Percentiles rank a stretch among this genome's conserved stretches.
Evolutionary conservation across 768 basidiomycete species (phyloP).

Genomic region (Solioccasus polychromus): DNA sequence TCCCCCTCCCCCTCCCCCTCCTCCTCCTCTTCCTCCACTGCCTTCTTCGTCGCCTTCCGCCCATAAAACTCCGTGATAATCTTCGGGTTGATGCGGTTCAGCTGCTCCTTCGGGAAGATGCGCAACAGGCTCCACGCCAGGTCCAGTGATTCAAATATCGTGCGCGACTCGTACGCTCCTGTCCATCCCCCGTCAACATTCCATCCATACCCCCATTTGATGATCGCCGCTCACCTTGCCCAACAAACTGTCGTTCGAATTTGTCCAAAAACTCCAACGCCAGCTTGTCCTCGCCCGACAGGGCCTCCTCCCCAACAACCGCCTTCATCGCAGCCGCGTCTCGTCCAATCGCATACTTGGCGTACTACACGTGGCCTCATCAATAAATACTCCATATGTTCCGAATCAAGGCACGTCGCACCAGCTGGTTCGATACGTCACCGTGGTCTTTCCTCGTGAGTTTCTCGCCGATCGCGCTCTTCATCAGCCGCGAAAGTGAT

Average conservation of each 20-base stretch:
- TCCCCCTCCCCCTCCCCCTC: constrained; percentile 36
- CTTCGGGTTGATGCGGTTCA: constrained; percentile 97
- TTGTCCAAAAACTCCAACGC: constrained; percentile 97
- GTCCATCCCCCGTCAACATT: constrained; percentile 12
- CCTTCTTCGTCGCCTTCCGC: constrained; percentile 74
- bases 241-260: constrained; percentile 96
- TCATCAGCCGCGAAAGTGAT: constrained; percentile 98
- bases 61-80: constrained; percentile 92
- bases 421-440: constrained; percentile 98
- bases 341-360: constrained; percentile 96
- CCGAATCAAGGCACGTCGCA: constrained; percentile 41
- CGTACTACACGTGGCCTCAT: constrained; percentile 58
- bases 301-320: constrained; percentile 97
- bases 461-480: constrained; percentile 97
- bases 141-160: constrained; percentile 96
- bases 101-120: constrained; percentile 98
- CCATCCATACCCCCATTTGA: accelerated
- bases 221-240: constrained; percentile 64
- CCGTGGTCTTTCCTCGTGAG: constrained; percentile 98
- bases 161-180: constrained; percentile 94
- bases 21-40: constrained; percentile 41
- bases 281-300: constrained; percentile 92
- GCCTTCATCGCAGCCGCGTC: constrained; percentile 99
- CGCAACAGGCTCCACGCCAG: constrained; percentile 95
- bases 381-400: constrained; percentile 9